These are phyloP conservation scores for Colletotrichum karsti DNA, from an alignment of 2,329 filamentous ascomycete genomes.

Conservation along the genomic window DNA sequence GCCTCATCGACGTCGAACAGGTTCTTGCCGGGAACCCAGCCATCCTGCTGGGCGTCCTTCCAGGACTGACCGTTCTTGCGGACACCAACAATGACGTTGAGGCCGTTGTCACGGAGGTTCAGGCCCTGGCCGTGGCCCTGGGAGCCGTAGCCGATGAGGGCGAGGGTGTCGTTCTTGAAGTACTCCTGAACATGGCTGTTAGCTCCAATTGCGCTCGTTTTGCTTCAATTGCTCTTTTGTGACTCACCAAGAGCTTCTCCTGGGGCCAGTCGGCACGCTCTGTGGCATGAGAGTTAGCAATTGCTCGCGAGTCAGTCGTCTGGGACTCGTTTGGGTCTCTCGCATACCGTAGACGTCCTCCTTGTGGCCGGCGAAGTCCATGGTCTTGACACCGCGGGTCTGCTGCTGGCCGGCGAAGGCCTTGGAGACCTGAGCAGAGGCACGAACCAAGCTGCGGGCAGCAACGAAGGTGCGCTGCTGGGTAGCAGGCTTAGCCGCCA, in stretches of 20 bases:
- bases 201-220: slow-evolving; percentile 10
- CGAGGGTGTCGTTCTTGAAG: slow-evolving; percentile 99
- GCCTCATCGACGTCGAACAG: slow-evolving; percentile 98
- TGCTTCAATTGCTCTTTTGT: slow-evolving; percentile 26
- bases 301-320: slow-evolving; percentile 19
- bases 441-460: slow-evolving; percentile 64
- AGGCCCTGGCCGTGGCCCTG: slow-evolving; percentile 99
- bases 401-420: slow-evolving; percentile 67
- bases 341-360: slow-evolving; percentile 90
- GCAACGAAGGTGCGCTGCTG: slow-evolving; percentile 71
- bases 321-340: background rate
- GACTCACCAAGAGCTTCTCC: slow-evolving; percentile 93
- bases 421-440: slow-evolving; percentile 50
- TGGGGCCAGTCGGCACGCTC: slow-evolving; percentile 98
- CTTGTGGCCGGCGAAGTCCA: slow-evolving; percentile 96
- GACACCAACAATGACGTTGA: slow-evolving; percentile 99
- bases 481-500: slow-evolving; percentile 62
- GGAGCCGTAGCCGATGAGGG: slow-evolving; percentile 97
- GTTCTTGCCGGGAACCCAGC: slow-evolving; percentile 98
- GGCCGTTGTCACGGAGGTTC: slow-evolving; percentile 99
- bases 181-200: slow-evolving; percentile 72
- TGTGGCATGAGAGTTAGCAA: slow-evolving; percentile 46
- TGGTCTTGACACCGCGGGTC: slow-evolving; percentile 93
- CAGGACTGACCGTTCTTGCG: slow-evolving; percentile 98
- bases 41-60: slow-evolving; percentile 96